phyloP scores from a whole-genome alignment of 2,329 filamentous ascomycete genomes.

The Fusarium citri region DNA sequence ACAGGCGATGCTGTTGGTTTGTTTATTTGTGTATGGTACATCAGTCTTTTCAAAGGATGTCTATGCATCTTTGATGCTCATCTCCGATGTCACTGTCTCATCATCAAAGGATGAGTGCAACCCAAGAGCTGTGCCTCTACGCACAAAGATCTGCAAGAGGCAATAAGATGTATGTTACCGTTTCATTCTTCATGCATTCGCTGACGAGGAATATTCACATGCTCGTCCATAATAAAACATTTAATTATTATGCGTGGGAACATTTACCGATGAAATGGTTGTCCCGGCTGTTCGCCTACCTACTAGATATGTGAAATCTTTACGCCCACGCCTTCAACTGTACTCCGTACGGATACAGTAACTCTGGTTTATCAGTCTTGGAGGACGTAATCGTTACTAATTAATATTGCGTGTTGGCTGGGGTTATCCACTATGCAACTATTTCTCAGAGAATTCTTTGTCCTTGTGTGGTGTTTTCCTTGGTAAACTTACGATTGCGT shows the following conservation, averaged over 20 bases:
- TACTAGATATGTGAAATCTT: neutral
- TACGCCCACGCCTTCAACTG: neutral
- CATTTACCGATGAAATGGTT: neutral
- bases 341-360: neutral
- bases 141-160: neutral
- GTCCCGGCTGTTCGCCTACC: neutral
- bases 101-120: neutral
- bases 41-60: neutral
- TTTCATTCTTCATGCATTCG: neutral
- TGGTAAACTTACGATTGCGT: slow-evolving; percentile 3
- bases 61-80: neutral
- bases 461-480: neutral
- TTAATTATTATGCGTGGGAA: neutral
- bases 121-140: neutral
- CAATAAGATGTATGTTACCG: neutral
- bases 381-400: neutral
- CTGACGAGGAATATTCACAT: neutral
- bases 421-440: slow-evolving; percentile 2
- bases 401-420: neutral
- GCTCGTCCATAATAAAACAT: neutral
- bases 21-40: neutral
- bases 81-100: neutral
- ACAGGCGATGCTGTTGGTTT: neutral
- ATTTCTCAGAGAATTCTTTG: neutral
- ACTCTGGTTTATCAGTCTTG: neutral